These are phyloP conservation scores for Pestalotiopsis sp. DNA, from an alignment of 2,329 filamentous ascomycete species.

Conservation along the genomic window DNA sequence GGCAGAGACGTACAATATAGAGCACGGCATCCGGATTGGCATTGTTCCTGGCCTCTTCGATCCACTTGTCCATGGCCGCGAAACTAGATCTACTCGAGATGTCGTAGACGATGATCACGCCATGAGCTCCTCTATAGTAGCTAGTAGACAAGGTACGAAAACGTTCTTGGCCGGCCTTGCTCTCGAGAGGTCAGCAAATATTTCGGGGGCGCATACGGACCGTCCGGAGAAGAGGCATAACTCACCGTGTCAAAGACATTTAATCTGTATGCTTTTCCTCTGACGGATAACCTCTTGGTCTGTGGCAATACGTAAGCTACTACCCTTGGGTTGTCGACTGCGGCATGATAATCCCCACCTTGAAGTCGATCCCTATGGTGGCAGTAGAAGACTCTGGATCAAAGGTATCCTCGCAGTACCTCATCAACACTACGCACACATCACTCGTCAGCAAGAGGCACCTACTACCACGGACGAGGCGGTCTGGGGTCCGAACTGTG, in stretches of 20 bases:
- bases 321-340: background rate
- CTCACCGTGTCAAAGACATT: conserved; percentile 51
- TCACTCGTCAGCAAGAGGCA: background rate
- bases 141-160: conserved; percentile 53
- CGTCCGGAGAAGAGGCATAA: background rate
- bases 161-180: conserved; percentile 47
- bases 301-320: conserved; percentile 22
- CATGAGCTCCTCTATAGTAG: conserved; percentile 54
- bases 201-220: background rate
- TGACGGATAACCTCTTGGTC: conserved; percentile 56
- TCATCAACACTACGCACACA: conserved; percentile 45
- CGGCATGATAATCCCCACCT: conserved; percentile 36
- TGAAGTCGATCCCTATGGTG: conserved; percentile 61
- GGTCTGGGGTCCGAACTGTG: background rate
- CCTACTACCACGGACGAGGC: background rate
- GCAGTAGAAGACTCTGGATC: conserved; percentile 56
- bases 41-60: conserved; percentile 54
- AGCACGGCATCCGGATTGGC: conserved; percentile 50
- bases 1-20: conserved; percentile 41
- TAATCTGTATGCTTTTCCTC: conserved; percentile 52
- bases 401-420: conserved; percentile 61
- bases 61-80: conserved; percentile 55
- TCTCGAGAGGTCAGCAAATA: background rate
- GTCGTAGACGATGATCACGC: conserved; percentile 53
- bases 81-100: conserved; percentile 52